These are phyloP conservation scores for Acacia pycnantha DNA, from an alignment of 331 rosid genomes.

Conservation along the genomic window DNA sequence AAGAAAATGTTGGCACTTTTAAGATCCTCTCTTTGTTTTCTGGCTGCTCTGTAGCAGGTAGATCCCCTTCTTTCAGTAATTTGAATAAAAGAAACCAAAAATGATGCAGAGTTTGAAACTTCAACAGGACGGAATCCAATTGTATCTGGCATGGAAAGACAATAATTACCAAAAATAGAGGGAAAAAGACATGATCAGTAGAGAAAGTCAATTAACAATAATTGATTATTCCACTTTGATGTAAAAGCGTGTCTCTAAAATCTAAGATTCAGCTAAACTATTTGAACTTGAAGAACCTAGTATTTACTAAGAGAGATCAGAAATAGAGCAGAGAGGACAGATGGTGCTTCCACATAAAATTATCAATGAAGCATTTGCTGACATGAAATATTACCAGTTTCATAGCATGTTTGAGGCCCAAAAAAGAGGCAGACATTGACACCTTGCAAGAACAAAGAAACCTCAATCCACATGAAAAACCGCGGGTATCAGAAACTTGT, in stretches of 20 bases:
- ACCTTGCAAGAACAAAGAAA: constrained; percentile 68
- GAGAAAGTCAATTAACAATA: constrained; percentile 24
- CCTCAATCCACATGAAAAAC: constrained; percentile 83
- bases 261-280: constrained; percentile 6
- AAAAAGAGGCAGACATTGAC: constrained; percentile 57
- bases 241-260: constrained; percentile 24
- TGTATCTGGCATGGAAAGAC: constrained; percentile 62
- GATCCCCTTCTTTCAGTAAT: constrained; percentile 65
- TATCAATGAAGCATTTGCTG: constrained; percentile 23
- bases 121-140: constrained; percentile 62
- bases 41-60: constrained; percentile 32
- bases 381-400: constrained; percentile 65
- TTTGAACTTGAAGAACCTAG: constrained; percentile 4
- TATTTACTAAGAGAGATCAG: too few species aligned
- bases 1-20: constrained; percentile 44
- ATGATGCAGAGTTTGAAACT: constrained; percentile 78
- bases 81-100: constrained; percentile 89
- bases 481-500: constrained; percentile 76
- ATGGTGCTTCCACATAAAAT: constrained; percentile 12
- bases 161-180: constrained; percentile 18
- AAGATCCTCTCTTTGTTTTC: constrained; percentile 37
- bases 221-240: not conserved
- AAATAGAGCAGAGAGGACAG: constrained; percentile 12
- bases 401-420: constrained; percentile 89
- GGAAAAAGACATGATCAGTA: constrained; percentile 2